Evolutionary conservation across 371 early-diverging fungal genomes (phyloP), one percentile per base, ranked within the genome.

Genomic region (Nosema muscidifuracis): DNA sequence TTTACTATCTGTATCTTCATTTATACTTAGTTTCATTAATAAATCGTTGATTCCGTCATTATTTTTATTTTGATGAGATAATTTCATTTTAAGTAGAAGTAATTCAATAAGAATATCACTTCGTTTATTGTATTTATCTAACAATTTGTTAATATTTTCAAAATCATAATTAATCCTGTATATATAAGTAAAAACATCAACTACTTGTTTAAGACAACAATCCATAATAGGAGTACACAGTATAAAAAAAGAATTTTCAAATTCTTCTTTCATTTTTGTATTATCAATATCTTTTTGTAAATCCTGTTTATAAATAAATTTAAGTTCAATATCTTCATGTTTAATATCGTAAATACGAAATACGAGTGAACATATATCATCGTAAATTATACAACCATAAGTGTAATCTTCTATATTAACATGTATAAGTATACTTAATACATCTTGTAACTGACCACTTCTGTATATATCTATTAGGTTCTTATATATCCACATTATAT

Each of bases 171-270:
- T 68, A 15, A 20, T 57, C 18, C 34, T 36, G 50, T 62, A 77
- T 3, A 73, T 44, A 53, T 53, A 77, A 6, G 58, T 44, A 22
- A 77, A 42, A 24, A 77, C 30, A 72, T 77, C 77, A 33, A 77
- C 73, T 15, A 71, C 53, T 58, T 66, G 57, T 43, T 77, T 77
- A 26, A 44, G 24, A 50, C 38, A 66, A 1, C 43, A 15, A n/a
- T 38, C 44, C 13, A 73, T 26, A 18, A 73, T 38, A 16, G 77
- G 77, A 15, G 2, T 31, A 20, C 31, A 63, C 22, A 73, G 28
- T 2, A 7, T 26, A 28, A 43, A 18, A 13, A 68, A 26, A n/a
- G n/a, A n/a, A 13, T 10, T 16, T 4, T 44, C 28, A 68, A 55
- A 31, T 3, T 51, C 65, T 26, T 47, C 20, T 31, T 62, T 33